phyloP scores from a whole-genome alignment of 1,284 basidiomycete species.

The Ustilago sp. region DNA sequence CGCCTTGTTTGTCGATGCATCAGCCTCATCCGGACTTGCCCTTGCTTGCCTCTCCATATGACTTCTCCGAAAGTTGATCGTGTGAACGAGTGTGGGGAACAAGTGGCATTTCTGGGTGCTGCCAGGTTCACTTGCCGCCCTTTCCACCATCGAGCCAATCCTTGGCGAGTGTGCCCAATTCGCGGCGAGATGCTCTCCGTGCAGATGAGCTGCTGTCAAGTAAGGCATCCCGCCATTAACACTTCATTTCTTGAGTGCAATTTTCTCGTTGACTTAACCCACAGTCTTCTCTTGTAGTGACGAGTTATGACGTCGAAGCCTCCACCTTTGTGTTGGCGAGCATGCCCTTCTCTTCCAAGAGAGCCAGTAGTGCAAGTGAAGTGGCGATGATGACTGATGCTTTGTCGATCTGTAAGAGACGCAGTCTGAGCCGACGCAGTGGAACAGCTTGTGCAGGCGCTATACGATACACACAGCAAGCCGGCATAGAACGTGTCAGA shows the following conservation, averaged over 20 bases:
- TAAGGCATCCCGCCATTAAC: neutral
- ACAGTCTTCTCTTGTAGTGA: neutral
- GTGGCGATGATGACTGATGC: conserved; percentile 20
- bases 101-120: conserved; percentile 1
- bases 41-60: neutral
- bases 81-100: neutral
- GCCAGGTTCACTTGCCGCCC: neutral
- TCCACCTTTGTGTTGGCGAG: conserved; percentile 13
- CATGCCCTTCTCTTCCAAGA: neutral
- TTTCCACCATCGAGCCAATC: neutral
- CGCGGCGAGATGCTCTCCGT: neutral
- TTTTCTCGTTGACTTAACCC: neutral
- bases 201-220: neutral
- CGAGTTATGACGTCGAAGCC: conserved; percentile 18
- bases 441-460: neutral
- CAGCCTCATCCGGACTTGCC: neutral
- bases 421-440: neutral
- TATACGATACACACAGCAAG: neutral
- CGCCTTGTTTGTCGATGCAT: conserved; percentile 6
- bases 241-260: neutral
- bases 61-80: neutral
- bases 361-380: neutral
- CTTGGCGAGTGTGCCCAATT: neutral
- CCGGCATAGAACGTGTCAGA: too few relatives aligned
- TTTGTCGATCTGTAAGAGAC: neutral